phyloP scores from a whole-genome alignment of 2,329 filamentous ascomycete species.

The Teratosphaeria zuluensis region DNA sequence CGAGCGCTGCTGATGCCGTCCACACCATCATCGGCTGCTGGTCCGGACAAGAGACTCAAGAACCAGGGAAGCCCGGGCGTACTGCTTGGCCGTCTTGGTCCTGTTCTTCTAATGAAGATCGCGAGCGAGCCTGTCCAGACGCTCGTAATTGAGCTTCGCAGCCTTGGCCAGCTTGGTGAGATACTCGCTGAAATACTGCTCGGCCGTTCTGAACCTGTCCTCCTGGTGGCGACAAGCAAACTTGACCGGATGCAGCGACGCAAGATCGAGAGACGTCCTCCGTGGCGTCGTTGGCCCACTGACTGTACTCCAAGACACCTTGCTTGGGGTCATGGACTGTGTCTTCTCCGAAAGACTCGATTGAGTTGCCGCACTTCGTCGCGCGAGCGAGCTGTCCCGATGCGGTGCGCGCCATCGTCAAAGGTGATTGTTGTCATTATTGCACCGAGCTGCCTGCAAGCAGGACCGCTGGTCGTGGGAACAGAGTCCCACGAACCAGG shows the following conservation, averaged over 20 bases:
- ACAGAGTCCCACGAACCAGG: no score
- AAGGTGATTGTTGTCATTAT: background rate
- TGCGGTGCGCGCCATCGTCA: background rate
- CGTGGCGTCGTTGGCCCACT: constrained; percentile 23
- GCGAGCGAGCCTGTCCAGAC: constrained; percentile 1
- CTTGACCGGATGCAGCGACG: constrained; percentile 21
- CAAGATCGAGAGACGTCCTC: constrained; percentile 16
- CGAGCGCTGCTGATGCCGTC: no score
- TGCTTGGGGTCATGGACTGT: background rate
- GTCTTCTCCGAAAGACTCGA: background rate
- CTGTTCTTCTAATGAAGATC: no score
- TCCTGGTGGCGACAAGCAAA: constrained; percentile 22
- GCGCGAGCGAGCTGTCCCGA: no score
- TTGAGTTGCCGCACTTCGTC: no score
- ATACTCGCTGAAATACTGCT: constrained; percentile 22
- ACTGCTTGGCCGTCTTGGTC: no score
- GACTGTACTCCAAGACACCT: constrained; percentile 15
- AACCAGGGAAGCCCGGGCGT: no score
- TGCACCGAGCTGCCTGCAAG: background rate
- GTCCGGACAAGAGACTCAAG: no score
- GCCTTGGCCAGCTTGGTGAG: constrained; percentile 17
- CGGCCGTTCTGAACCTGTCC: constrained; percentile 14
- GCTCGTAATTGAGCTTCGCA: constrained; percentile 16
- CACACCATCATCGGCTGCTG: no score
- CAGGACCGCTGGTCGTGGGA: background rate